Conservation (phyloP, 75 land plant genomes). For the Gnetum montanum region DNA sequence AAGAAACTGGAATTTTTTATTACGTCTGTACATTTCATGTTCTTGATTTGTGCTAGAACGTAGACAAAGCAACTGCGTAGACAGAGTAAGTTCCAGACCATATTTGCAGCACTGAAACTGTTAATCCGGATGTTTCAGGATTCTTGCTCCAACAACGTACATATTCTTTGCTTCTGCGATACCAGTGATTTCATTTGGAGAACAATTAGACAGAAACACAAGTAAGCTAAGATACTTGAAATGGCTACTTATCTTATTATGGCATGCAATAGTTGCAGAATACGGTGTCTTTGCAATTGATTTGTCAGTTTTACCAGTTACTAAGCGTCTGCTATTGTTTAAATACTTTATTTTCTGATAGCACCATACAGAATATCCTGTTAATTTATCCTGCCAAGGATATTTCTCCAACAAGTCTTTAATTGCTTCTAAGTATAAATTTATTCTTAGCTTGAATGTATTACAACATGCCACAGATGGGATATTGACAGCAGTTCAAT, state of each 20-base stretch:
- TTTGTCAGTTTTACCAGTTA: neutral
- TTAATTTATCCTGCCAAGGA: neutral
- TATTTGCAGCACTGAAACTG: neutral
- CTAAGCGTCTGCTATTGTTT: neutral
- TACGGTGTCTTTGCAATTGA: neutral
- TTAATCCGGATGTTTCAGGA: conserved; percentile 31
- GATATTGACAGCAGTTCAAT: conserved; percentile 70
- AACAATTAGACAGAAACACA: conserved; percentile 84
- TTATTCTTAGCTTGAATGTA: neutral
- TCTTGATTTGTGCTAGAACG: neutral
- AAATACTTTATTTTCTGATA: neutral
- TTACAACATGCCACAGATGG: conserved; percentile 37
- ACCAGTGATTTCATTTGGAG: conserved; percentile 96
- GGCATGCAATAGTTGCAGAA: neutral
- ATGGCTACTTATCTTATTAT: neutral
- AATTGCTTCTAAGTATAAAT: conserved; percentile 1
- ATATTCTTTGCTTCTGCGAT: conserved; percentile 96
- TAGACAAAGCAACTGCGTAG: neutral
- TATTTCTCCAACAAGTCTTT: neutral
- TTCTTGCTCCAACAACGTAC: conserved; percentile 87
- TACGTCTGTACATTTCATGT: neutral
- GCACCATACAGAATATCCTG: neutral
- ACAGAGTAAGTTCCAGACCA: neutral
- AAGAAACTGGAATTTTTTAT: neutral
- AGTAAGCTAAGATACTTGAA: conserved; percentile 24